These are phyloP conservation scores for Penicillium freii DNA, from an alignment of 2,329 filamentous ascomycete genomes.

Conservation along the genomic window DNA sequence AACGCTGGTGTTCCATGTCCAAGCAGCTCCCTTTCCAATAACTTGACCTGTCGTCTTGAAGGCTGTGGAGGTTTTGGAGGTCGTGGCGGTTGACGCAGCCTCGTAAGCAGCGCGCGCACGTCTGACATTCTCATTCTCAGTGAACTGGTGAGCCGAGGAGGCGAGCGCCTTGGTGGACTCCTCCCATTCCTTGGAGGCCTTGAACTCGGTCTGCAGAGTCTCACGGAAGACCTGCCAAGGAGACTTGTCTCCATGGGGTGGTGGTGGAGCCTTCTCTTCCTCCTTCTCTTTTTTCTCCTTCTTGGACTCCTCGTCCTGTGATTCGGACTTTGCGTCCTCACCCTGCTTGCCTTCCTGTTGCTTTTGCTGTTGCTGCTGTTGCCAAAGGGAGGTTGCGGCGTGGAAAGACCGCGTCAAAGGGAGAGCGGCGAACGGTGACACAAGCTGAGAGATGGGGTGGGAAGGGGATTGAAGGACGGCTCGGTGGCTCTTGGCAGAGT, in stretches of 20 bases:
- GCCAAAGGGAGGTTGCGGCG: constrained; percentile 32
- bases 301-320: constrained; percentile 48
- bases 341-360: constrained; percentile 40
- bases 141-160: constrained; percentile 83
- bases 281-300: constrained; percentile 50
- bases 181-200: constrained; percentile 98
- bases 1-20: constrained; percentile 95
- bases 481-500: constrained; percentile 16
- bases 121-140: constrained; percentile 87
- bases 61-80: constrained; percentile 72
- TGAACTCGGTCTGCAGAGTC: constrained; percentile 90
- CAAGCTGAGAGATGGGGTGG: constrained; percentile 29
- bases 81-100: constrained; percentile 78
- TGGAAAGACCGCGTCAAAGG: constrained; percentile 41
- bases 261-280: constrained; percentile 73
- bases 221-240: constrained; percentile 99
- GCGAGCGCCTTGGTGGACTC: constrained; percentile 95
- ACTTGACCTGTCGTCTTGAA: constrained; percentile 81
- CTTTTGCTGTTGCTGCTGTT: constrained; percentile 36
- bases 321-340: constrained; percentile 35
- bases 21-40: constrained; percentile 85
- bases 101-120: constrained; percentile 83
- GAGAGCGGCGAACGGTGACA: constrained; percentile 37
- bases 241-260: constrained; percentile 97
- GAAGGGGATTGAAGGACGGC: constrained; percentile 38